Conservation (phyloP, 768 basidiomycete genomes). For the Boletus subcaerulescens region DNA sequence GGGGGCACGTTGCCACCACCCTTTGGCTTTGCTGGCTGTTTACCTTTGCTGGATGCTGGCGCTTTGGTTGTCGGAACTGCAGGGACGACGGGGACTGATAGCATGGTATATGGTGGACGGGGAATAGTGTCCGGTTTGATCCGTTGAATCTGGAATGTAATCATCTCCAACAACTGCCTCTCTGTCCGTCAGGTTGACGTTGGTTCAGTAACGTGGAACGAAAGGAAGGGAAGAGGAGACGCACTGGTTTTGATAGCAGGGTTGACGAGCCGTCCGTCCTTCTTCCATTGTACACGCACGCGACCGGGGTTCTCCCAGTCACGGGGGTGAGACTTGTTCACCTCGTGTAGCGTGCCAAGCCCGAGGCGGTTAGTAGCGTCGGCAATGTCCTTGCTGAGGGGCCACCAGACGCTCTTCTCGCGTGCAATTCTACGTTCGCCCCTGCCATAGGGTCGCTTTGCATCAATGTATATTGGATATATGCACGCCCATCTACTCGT, state of each 20-base stretch:
- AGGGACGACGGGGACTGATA: conserved; percentile 29
- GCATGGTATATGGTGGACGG: conserved; percentile 54
- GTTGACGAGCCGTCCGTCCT: conserved; percentile 66
- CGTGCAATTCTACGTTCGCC: conserved; percentile 82
- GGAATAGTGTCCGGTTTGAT: conserved; percentile 70
- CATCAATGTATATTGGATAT: conserved; percentile 97
- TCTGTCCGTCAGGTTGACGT: conserved; percentile 43
- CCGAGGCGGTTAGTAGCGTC: conserved; percentile 77
- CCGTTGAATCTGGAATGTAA: conserved; percentile 70
- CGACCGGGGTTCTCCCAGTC: conserved; percentile 99
- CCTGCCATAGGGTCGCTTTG: conserved; percentile 82
- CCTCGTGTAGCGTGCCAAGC: conserved; percentile 82
- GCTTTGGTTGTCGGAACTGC: conserved; percentile 31
- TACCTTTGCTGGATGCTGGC: conserved; percentile 42
- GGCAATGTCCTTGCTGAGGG: conserved; percentile 88
- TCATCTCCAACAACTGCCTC: conserved; percentile 73
- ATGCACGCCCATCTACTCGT: conserved; percentile 83
- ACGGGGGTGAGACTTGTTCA: conserved; percentile 85
- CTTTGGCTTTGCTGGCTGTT: conserved; percentile 50
- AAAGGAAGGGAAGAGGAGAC: conserved; percentile 26
- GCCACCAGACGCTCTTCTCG: conserved; percentile 88
- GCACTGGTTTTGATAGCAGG: conserved; percentile 71
- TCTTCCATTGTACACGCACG: conserved; percentile 91
- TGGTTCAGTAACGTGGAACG: background rate
- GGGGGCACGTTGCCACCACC: conserved; percentile 33